Percentiles rank a stretch among this genome's conserved stretches.
These are phyloP conservation scores for Metschnikowia lunata DNA, from an alignment of 805 yeast genomes.

Conservation along the genomic window DNA sequence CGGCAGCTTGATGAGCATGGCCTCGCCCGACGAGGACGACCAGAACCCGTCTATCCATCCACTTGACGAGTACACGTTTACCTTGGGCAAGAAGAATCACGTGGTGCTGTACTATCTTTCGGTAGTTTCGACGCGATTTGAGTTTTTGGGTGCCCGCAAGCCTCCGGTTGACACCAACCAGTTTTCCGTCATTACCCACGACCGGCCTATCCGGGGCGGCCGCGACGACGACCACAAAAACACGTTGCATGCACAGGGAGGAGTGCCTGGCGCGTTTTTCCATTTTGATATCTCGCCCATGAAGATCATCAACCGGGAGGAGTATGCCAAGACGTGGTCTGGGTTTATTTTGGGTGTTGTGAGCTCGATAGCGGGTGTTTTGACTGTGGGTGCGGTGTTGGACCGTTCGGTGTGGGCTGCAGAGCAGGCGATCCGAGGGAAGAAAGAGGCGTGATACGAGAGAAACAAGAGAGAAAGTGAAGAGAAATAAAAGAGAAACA, in stretches of 20 bases:
- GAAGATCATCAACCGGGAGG: slow-evolving; percentile 83
- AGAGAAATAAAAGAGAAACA: background rate
- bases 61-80: slow-evolving; percentile 49
- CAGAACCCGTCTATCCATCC: slow-evolving; percentile 54
- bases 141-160: slow-evolving; percentile 49
- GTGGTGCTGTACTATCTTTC: slow-evolving; percentile 76
- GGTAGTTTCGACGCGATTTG: slow-evolving; percentile 86
- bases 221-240: slow-evolving; percentile 87
- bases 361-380: slow-evolving; percentile 88
- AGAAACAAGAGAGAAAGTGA: background rate
- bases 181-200: slow-evolving; percentile 83
- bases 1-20: slow-evolving; percentile 25
- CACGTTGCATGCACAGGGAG: slow-evolving; percentile 77
- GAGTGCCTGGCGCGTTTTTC: slow-evolving; percentile 85
- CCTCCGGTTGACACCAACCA: slow-evolving; percentile 74
- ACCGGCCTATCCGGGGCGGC: slow-evolving; percentile 82
- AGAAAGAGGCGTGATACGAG: slow-evolving; percentile 45
- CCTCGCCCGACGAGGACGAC: slow-evolving; percentile 17
- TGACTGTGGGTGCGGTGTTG: slow-evolving; percentile 85
- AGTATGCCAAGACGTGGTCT: slow-evolving; percentile 69
- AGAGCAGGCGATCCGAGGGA: slow-evolving; percentile 65
- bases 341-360: slow-evolving; percentile 78
- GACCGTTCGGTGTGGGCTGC: slow-evolving; percentile 90
- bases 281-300: slow-evolving; percentile 89
- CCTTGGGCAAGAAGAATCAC: slow-evolving; percentile 49